Base-by-base conservation (phyloP, 148 eudicot species). In the Polygonum maritimum region DNA sequence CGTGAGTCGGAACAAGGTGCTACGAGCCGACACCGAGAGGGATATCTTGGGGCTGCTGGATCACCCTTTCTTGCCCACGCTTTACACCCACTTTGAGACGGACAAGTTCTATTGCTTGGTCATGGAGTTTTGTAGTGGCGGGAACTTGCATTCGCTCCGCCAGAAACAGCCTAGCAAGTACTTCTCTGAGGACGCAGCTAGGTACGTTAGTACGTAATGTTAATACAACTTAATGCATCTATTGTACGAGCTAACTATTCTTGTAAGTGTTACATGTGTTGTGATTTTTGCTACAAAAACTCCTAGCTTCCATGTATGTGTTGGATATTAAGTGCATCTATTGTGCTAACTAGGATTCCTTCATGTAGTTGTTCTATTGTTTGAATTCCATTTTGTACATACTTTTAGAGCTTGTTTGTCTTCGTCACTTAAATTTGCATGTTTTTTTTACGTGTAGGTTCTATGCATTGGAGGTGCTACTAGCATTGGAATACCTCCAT, bases 101-200 rank as follows among this genome's bases (percentile, higher is more conserved):
- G 98, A 92, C 4, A 92, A 92, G 55, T 89, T 90, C 73, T 89
- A 90, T 70, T 92, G 98, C 86, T 86, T 92, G 82, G 90, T 92
- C n/a, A 92, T 92, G 96, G 98, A 92, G 81, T 92, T 92, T 60
- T 92, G 98, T 44, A 90, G 96, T 76, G 98, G 98, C 10, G 98
- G 98, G 45, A 92, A 92, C 78, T 91, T 92, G 79, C 96, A 92
- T 65, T 86, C 92, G 14, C 92, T 92, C n/a, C 79, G 98, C 47
- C 98, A 92, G 75, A 92, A 90, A 83, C 98, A 92, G 77, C 90
- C 92, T 74, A 82, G 89, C 78, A 92, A 92, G 89, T 76, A 84
- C 70, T 92, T 92, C 71, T 75, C 93, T 0, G 98, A 92, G 82
- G 98, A 92, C 72, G 98, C 98, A 77, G 91, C 96, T 19, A 80